Percentiles rank a stretch among this genome's conserved stretches.
Conservation (phyloP, 495 filamentous ascomycete species). For the Trichoderma gamsii region DNA sequence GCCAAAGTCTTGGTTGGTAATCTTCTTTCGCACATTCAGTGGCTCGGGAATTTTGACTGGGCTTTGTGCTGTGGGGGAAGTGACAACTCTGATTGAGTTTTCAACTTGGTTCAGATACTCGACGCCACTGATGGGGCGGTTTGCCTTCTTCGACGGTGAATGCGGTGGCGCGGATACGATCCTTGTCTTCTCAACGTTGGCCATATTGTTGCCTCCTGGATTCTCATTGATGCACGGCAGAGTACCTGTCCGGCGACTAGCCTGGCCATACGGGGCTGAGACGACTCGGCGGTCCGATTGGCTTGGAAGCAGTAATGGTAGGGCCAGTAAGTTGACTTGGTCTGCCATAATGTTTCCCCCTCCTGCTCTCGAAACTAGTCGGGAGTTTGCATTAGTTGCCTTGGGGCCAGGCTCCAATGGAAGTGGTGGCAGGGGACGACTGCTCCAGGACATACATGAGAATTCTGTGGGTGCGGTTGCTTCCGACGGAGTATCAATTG, state of each 20-base stretch:
- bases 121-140: slow-evolving; percentile 23
- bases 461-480: slow-evolving; percentile 11
- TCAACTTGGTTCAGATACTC: slow-evolving; percentile 31
- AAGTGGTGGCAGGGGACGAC: slow-evolving; percentile 45
- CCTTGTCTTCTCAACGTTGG: slow-evolving; percentile 27
- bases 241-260: slow-evolving; percentile 30
- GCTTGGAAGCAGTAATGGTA: slow-evolving; percentile 8
- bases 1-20: slow-evolving; percentile 14
- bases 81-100: slow-evolving; percentile 48
- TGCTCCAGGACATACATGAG: slow-evolving; percentile 26
- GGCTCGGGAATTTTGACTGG: slow-evolving; percentile 31
- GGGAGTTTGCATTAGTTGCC: background rate
- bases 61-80: slow-evolving; percentile 28
- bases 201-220: background rate
- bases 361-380: background rate
- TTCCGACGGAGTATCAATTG: background rate
- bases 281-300: slow-evolving; percentile 36
- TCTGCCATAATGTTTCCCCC: background rate
- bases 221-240: slow-evolving; percentile 51
- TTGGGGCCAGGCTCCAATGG: slow-evolving; percentile 39
- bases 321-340: slow-evolving; percentile 11
- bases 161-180: slow-evolving; percentile 31
- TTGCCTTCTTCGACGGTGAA: slow-evolving; percentile 24
- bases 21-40: slow-evolving; percentile 52
- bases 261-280: slow-evolving; percentile 51